phyloP scores from a whole-genome alignment of 2,329 filamentous ascomycete genomes.

The Curvularia sp. region DNA sequence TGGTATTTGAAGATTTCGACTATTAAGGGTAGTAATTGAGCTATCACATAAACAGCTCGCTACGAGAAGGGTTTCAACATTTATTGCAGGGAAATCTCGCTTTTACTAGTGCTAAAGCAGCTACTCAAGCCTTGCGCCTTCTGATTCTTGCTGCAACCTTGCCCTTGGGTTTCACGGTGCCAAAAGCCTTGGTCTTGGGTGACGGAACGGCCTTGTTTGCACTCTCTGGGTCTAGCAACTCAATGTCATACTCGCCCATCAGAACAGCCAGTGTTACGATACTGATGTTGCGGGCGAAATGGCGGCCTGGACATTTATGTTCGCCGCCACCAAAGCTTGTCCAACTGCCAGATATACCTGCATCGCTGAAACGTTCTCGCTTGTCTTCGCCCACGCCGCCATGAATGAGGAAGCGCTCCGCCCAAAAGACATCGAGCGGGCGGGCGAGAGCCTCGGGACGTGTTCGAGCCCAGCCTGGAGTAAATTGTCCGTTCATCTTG shows the following conservation, averaged over 20 bases:
- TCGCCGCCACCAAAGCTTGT: slow-evolving; percentile 27
- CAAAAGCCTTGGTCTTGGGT: slow-evolving; percentile 6
- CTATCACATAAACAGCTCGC: no score
- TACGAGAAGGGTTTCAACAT: no score
- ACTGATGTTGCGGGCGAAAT: slow-evolving; percentile 27
- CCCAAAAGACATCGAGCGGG: slow-evolving; percentile 24
- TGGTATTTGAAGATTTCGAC: slow-evolving; percentile 62
- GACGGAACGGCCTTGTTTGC: neutral
- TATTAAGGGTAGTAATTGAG: slow-evolving; percentile 24
- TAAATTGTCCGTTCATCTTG: slow-evolving; percentile 17
- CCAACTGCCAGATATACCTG: slow-evolving; percentile 23
- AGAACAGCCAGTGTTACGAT: slow-evolving; percentile 19
- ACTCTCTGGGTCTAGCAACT: slow-evolving; percentile 1
- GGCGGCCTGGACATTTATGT: slow-evolving; percentile 28
- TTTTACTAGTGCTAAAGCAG: neutral
- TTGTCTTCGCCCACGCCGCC: neutral
- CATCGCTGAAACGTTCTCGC: slow-evolving; percentile 23
- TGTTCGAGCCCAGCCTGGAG: slow-evolving; percentile 6
- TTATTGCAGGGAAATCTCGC: neutral
- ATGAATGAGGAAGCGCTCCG: slow-evolving; percentile 21
- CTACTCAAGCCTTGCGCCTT: neutral
- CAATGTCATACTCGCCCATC: slow-evolving; percentile 15
- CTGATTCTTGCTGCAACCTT: slow-evolving; percentile 16
- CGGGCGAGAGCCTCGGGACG: slow-evolving; percentile 2
- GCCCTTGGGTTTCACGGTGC: slow-evolving; percentile 13